Conservation (phyloP, 768 basidiomycete genomes). For the Pleurotus citrinopileatus region DNA sequence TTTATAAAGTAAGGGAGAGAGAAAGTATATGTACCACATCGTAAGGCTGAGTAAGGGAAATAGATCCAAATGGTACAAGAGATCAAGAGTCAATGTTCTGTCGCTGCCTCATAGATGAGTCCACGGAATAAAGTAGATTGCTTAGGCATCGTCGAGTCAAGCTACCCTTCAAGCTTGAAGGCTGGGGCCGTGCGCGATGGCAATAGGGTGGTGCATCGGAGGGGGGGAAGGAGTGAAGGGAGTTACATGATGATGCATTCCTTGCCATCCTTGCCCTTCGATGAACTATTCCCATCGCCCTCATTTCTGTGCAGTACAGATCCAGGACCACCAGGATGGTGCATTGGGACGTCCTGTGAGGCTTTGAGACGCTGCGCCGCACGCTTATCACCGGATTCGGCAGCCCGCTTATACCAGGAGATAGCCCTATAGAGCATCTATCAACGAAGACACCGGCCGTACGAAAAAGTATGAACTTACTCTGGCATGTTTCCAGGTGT, state of each 20-base stretch:
- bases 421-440: constrained; percentile 49
- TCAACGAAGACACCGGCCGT: constrained; percentile 6
- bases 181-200: not conserved
- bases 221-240: constrained; percentile 8
- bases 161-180: not conserved
- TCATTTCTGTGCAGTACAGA: constrained; percentile 61
- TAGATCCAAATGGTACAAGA: not conserved
- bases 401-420: constrained; percentile 84
- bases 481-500: constrained; percentile 64
- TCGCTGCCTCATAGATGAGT: not conserved
- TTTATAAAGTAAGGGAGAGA: not conserved
- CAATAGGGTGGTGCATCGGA: constrained; percentile 16
- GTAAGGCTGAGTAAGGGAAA: not conserved
- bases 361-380: constrained; percentile 80
- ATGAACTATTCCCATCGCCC: constrained; percentile 33
- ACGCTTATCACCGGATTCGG: constrained; percentile 92
- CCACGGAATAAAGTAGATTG: not conserved
- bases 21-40: not conserved
- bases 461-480: constrained; percentile 38
- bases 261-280: constrained; percentile 65
- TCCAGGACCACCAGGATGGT: constrained; percentile 57
- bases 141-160: not conserved
- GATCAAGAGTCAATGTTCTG: not conserved
- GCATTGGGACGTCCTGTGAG: constrained; percentile 50
- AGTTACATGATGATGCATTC: constrained; percentile 86